A percentile compares a stretch with the other conserved stretches of the same genome.
Evolutionary conservation across 1,284 basidiomycete genomes (phyloP).

Genomic region (Fomitopsis palustris): DNA sequence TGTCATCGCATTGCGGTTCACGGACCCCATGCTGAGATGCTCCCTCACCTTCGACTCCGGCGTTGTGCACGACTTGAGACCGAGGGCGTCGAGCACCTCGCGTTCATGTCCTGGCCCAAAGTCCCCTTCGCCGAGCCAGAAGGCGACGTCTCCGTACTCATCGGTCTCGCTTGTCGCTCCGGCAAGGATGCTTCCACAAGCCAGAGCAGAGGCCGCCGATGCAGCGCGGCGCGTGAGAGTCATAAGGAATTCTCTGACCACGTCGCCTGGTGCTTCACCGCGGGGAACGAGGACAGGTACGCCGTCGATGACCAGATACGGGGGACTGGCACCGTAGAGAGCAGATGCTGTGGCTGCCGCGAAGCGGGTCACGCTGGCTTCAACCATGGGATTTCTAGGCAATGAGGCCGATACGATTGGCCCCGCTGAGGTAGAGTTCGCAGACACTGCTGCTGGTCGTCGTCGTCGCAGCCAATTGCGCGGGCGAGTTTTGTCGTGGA

Average conservation of each 20-base stretch:
- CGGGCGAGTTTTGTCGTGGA: not conserved
- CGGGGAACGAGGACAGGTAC: not conserved
- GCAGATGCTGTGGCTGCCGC: not conserved
- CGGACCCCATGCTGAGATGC: not conserved
- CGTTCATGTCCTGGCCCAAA: slow-evolving; percentile 21
- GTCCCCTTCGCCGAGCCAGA: slow-evolving; percentile 44
- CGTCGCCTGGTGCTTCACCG: not conserved
- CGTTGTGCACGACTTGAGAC: slow-evolving; percentile 10
- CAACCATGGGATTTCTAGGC: not conserved
- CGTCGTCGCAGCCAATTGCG: slow-evolving; percentile 1
- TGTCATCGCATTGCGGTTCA: not conserved
- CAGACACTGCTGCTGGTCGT: not conserved
- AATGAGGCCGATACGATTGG: not conserved
- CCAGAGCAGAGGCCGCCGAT: slow-evolving; percentile 33
- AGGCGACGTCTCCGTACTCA: slow-evolving; percentile 48
- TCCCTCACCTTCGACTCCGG: not conserved
- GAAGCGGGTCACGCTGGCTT: not conserved
- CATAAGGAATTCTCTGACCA: slow-evolving; percentile 13
- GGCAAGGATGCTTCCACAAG: slow-evolving; percentile 49
- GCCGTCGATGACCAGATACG: not conserved
- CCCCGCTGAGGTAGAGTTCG: not conserved
- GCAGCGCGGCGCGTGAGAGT: slow-evolving; percentile 37
- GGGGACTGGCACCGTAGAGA: not conserved
- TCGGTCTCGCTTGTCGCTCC: slow-evolving; percentile 52
- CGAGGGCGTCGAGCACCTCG: slow-evolving; percentile 20